Evolutionary conservation across 1,139 yeast genomes (phyloP).

Genomic region (Kodamaea suecica): DNA sequence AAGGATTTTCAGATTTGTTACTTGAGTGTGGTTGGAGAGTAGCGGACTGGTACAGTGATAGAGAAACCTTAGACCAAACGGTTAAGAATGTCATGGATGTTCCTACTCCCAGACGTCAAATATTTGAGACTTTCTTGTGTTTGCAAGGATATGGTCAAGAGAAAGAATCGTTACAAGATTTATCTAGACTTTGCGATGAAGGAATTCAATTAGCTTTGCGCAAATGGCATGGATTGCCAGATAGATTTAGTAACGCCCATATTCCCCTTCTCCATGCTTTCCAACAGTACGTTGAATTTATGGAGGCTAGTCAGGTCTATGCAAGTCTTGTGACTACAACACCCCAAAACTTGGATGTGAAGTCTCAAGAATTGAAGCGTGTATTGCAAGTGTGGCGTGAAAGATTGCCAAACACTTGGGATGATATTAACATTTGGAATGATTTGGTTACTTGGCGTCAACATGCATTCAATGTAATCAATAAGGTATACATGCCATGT

Average conservation of each 20-base stretch:
- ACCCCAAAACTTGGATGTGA: constrained; percentile 86
- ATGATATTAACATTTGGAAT: constrained; percentile 96
- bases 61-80: constrained; percentile 91
- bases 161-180: constrained; percentile 74
- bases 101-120: constrained; percentile 95
- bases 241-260: constrained; percentile 78
- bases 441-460: constrained; percentile 98
- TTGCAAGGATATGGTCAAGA: constrained; percentile 93
- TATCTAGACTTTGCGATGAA: constrained; percentile 86
- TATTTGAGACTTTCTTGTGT: constrained; percentile 89
- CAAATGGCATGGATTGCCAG: constrained; percentile 91
- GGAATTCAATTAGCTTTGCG: constrained; percentile 91
- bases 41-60: constrained; percentile 96
- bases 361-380: constrained; percentile 90
- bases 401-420: constrained; percentile 94
- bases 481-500: constrained; percentile 89
- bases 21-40: constrained; percentile 99
- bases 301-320: constrained; percentile 96
- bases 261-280: constrained; percentile 87
- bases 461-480: constrained; percentile 96
- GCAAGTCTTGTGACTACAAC: constrained; percentile 86
- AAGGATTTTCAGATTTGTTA: constrained; percentile 90
- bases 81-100: constrained; percentile 97
- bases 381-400: constrained; percentile 98
- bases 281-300: constrained; percentile 95